These are phyloP conservation scores for Penicillium robsamsonii DNA, from an alignment of 495 filamentous ascomycete genomes.

Conservation along the genomic window DNA sequence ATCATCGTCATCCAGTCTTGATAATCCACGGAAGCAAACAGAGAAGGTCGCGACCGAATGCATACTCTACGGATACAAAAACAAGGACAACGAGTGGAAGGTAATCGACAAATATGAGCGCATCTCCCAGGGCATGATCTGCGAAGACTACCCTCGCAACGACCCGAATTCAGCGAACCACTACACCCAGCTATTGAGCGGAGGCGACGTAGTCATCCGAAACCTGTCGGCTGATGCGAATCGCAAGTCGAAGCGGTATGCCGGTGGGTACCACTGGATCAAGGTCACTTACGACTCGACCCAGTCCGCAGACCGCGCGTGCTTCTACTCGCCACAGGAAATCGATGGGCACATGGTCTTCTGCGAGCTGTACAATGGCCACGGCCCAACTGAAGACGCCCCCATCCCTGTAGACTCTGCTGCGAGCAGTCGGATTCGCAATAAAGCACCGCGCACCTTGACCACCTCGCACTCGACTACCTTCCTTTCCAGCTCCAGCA, in stretches of 20 bases:
- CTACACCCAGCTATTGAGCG: constrained; percentile 56
- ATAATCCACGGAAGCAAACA: constrained; percentile 41
- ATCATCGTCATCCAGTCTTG: constrained; percentile 39
- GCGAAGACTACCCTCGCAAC: constrained; percentile 81
- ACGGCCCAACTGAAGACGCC: constrained; percentile 65
- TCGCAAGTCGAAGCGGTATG: constrained; percentile 69
- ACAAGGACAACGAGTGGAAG: constrained; percentile 70
- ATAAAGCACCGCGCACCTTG: constrained; percentile 34
- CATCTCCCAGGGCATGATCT: constrained; percentile 69
- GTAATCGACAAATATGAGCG: constrained; percentile 83
- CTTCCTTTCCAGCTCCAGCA: constrained; percentile 36
- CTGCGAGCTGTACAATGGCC: constrained; percentile 72
- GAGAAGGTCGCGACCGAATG: constrained; percentile 74
- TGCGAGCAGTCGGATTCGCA: constrained; percentile 28
- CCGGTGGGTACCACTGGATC: constrained; percentile 83
- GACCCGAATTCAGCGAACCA: constrained; percentile 51
- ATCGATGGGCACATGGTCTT: constrained; percentile 74
- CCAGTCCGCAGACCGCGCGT: constrained; percentile 72
- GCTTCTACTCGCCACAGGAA: constrained; percentile 70
- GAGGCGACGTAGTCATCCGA: constrained; percentile 62
- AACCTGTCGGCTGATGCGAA: constrained; percentile 67
- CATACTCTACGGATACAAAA: constrained; percentile 78
- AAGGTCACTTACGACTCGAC: constrained; percentile 88
- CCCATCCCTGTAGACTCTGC: constrained; percentile 51
- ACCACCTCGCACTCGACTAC: constrained; percentile 39